phyloP scores from a whole-genome alignment of 108 stramenopile genomes.

The Nitzschia sp. region DNA sequence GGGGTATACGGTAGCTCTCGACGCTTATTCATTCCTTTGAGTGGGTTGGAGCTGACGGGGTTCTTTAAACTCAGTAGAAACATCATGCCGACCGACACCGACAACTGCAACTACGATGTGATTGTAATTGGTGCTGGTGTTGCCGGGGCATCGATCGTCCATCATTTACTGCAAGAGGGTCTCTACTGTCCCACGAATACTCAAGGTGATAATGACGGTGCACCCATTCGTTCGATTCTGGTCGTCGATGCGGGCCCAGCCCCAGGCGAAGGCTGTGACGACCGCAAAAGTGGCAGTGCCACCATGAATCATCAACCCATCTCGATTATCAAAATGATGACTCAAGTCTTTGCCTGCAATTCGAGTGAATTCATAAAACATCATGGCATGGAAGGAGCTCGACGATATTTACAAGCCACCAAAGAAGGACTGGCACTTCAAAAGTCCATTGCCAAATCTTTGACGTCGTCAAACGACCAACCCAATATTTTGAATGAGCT shows the following conservation, averaged over 20 bases:
- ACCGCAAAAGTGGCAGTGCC: conserved; percentile 38
- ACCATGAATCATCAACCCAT: conserved; percentile 23
- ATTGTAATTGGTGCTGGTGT: conserved; percentile 32
- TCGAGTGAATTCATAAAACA: conserved; percentile 31
- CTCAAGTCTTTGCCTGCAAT: conserved; percentile 30
- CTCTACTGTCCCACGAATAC: neutral
- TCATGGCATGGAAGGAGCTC: conserved; percentile 39
- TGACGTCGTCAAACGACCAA: conserved; percentile 8
- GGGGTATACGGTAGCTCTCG: too few relatives aligned
- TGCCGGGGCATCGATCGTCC: conserved; percentile 29
- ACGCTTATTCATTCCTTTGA: too few relatives aligned
- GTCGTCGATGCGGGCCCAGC: conserved; percentile 38
- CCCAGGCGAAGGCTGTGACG: conserved; percentile 7
- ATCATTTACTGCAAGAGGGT: conserved; percentile 25
- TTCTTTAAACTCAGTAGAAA: too few relatives aligned
- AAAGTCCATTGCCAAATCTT: conserved; percentile 30
- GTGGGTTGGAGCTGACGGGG: too few relatives aligned
- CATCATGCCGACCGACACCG: neutral
- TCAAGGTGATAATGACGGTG: neutral
- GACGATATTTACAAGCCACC: conserved; percentile 33
- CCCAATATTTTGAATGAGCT: conserved; percentile 23
- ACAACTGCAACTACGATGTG: conserved; percentile 15
- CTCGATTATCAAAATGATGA: conserved; percentile 48
- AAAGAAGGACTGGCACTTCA: conserved; percentile 39
- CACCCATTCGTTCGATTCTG: conserved; percentile 1